Evolutionary conservation across 2,329 filamentous ascomycete genomes (phyloP).

Genomic region (Aspergillus ochraceoroseus): DNA sequence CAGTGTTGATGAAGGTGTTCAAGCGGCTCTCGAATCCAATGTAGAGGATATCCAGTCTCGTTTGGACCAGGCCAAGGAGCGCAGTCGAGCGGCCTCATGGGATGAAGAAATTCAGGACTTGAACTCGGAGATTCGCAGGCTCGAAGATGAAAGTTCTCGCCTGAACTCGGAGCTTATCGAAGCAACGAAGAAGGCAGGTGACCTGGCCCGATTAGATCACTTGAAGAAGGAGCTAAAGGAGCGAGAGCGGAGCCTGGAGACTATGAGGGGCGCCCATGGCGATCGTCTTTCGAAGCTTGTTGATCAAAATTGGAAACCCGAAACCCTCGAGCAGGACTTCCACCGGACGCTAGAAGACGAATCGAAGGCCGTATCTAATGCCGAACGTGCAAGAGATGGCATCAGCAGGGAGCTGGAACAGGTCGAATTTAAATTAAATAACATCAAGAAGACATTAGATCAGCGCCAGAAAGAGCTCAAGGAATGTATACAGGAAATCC

Average conservation of each 20-base stretch:
- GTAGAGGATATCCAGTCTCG: constrained; percentile 63
- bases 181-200: constrained; percentile 72
- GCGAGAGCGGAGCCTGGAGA: constrained; percentile 68
- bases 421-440: constrained; percentile 67
- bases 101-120: constrained; percentile 65
- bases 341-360: constrained; percentile 59
- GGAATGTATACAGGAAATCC: constrained; percentile 58
- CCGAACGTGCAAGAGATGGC: constrained; percentile 65
- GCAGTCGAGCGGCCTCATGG: constrained; percentile 60
- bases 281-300: constrained; percentile 64
- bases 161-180: constrained; percentile 78
- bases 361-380: constrained; percentile 55
- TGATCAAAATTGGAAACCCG: constrained; percentile 62
- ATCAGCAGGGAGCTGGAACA: constrained; percentile 69
- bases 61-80: constrained; percentile 58
- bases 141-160: constrained; percentile 68
- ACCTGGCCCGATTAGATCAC: constrained; percentile 77
- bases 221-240: constrained; percentile 74
- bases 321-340: constrained; percentile 66
- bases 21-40: constrained; percentile 69
- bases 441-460: constrained; percentile 58
- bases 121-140: constrained; percentile 59
- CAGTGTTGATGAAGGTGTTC: constrained; percentile 77
- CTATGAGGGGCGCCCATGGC: constrained; percentile 68
- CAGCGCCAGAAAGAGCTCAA: constrained; percentile 60